These are phyloP conservation scores for Hondaea fermentalgiana DNA, from an alignment of 108 stramenopile genomes.

Conservation along the genomic window DNA sequence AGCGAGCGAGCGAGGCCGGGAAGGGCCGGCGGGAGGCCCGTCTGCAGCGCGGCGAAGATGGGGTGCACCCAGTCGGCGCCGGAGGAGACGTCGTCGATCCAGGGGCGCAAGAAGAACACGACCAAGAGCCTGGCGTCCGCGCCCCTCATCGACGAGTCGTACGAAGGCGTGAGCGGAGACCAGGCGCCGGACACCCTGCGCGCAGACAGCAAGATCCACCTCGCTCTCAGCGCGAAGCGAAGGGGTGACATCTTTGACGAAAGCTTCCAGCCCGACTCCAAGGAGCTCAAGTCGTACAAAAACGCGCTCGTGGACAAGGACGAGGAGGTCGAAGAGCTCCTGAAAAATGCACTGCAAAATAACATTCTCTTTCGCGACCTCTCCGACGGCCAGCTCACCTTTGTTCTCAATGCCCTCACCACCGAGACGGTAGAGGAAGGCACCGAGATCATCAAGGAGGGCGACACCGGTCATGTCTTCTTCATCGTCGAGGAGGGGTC, in stretches of 20 bases:
- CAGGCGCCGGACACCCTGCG: neutral
- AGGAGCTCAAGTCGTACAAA: neutral
- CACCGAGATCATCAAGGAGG: conserved; percentile 64
- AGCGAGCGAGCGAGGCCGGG: too few relatives aligned
- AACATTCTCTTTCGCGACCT: conserved; percentile 20
- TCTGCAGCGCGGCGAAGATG: neutral
- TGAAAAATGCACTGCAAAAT: neutral
- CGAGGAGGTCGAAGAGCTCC: neutral
- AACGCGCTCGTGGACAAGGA: neutral
- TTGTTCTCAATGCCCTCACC: conserved; percentile 14
- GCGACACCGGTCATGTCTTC: conserved; percentile 83
- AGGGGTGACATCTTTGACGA: conserved; percentile 8
- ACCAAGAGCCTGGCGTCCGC: neutral
- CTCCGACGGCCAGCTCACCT: neutral
- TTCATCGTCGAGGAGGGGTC: conserved; percentile 81
- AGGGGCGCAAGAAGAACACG: neutral
- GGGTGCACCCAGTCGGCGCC: neutral
- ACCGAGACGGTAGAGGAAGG: conserved; percentile 24
- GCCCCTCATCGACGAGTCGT: neutral
- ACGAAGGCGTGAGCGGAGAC: neutral
- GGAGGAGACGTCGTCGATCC: neutral
- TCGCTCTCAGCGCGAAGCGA: neutral
- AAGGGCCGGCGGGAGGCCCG: too few relatives aligned
- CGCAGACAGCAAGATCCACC: neutral
- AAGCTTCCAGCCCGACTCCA: neutral